Base-by-base conservation (phyloP, 768 basidiomycete species). In the Lactarius hengduanensis region DNA sequence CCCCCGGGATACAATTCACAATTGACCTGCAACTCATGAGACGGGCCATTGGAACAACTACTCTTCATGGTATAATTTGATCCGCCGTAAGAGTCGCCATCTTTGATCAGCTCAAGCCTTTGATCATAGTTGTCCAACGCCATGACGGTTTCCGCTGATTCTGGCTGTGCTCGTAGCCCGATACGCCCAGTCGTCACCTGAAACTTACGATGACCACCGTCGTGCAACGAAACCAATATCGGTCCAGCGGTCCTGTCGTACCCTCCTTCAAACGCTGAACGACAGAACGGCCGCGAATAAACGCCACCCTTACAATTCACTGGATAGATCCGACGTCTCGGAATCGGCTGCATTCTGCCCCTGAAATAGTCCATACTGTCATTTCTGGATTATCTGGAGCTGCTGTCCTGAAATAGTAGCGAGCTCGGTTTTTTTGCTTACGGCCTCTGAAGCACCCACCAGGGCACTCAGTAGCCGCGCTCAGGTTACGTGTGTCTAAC, bases 41-140 rank as follows among this genome's bases (percentile, higher is more conserved):
- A 32, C 47, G 53, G n/a, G 41, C 55, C 34, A 38, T 36, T 28
- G 50, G 30, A 16, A 22, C 26, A 34, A 20, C 50, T 40, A n/a
- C 40, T 45, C 57, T 47, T 59, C 57, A 38, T 59, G 62, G 61
- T 28, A 18, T 56, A 63, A 63, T 63, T 54, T 54, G 61, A 55
- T 45, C 57, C 43, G 18, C 32, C 43, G 43, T 8, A 47, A 30
- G 18, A 2, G 9, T 36, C 9, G 26, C 30, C 57, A 59, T 59
- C 57, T 55, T 56, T 67, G 66, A 67, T 59, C n/a, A 36, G 38
- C 53, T 28, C 2, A 32, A 18, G 50, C 16, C 47, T 34, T 32
- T 67, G 50, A 67, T 59, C n/a, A 20, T 50, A 58, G 26, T 38
- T 30, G 13, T 20, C 28, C 50, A 4, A 34, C 26, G 22, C 13